Base-by-base conservation (phyloP, 306 rosid genomes). In the Vicia villosa region DNA sequence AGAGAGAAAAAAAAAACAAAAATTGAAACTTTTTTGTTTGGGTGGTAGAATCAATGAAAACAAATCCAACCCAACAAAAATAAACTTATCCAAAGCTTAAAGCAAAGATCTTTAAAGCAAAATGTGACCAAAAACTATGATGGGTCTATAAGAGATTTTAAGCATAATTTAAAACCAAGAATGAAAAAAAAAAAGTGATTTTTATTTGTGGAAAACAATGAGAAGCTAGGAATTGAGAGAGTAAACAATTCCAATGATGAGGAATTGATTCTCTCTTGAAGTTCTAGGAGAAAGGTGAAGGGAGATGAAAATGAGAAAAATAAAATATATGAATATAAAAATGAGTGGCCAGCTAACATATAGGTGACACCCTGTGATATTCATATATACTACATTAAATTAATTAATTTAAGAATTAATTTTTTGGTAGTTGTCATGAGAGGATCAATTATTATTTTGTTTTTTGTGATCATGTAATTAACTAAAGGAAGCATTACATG, bases 331-430 rank as follows among this genome's bases (percentile, higher is more conserved):
- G 66, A 52, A 73, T 79, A 79, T 67, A 42, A 79, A 89, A 86
- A 74, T 78, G 85, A 83, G 96, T 88, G 89, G 98, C 84, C 89
- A 87, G 95, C 96, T 85, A 90, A 82, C 82, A 56, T 65, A 34
- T 69, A 17, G 84, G 75, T 78, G 85, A 74, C 80, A 70, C 69
- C 84, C 84, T 82, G 81, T 85, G 81, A 78, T 84, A 67, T 64
- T 73, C 71, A 82, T 86, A 76, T 77, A 80, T 80, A 52, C 64
- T 64, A 43, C 51, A 66, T 63, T 59, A 67, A 82, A 70, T 22
- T 74, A 69, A 64, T 59, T 68, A 17, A 26, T 20, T 59, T 50
- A 40, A 30, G 72, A 19, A 58, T 51, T 69, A 45, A n/a, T 10
- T 54, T 56, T 32, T 46, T 52, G 72, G 51, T 86, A 79, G 76